Percentiles rank a stretch among this genome's conserved stretches.
phyloP scores from a whole-genome alignment of 768 basidiomycete genomes.

The Hemileccinum impolitum region DNA sequence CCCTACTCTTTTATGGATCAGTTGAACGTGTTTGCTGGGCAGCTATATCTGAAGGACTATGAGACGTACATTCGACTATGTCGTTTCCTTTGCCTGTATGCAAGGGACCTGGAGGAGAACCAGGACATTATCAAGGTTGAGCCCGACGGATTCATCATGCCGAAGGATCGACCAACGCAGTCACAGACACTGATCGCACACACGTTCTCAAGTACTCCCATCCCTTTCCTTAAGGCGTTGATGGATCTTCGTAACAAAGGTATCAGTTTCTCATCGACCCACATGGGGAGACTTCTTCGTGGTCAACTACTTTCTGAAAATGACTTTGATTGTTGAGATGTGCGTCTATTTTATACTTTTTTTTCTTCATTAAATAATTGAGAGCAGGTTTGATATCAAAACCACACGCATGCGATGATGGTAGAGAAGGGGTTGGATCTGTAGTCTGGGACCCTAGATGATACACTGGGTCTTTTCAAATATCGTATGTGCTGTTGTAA shows the following conservation, averaged over 20 bases:
- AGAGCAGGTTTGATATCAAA: too few relatives aligned
- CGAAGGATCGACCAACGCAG: constrained; percentile 1
- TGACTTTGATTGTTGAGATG: constrained; percentile 21
- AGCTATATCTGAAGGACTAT: constrained; percentile 38
- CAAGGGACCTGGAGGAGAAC: constrained; percentile 43
- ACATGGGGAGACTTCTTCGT: constrained; percentile 40
- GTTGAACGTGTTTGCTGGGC: constrained; percentile 44
- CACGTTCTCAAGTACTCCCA: background rate
- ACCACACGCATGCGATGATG: too few relatives aligned
- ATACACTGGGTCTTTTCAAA: too few relatives aligned
- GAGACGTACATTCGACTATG: constrained; percentile 35
- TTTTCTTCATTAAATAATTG: too few relatives aligned
- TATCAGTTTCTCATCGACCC: constrained; percentile 33
- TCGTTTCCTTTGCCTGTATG: constrained; percentile 35
- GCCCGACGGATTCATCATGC: constrained; percentile 22
- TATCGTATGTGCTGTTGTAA: too few relatives aligned
- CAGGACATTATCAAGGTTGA: constrained; percentile 34
- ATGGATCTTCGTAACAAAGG: constrained; percentile 40
- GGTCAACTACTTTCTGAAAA: constrained; percentile 21
- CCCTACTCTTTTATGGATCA: constrained; percentile 23
- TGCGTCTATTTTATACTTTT: background rate
- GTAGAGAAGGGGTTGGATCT: too few relatives aligned
- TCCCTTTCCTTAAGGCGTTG: constrained; percentile 28
- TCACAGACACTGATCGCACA: background rate
- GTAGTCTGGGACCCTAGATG: too few relatives aligned